phyloP scores from a whole-genome alignment of 331 rosid species.

The Quercus tomentella region DNA sequence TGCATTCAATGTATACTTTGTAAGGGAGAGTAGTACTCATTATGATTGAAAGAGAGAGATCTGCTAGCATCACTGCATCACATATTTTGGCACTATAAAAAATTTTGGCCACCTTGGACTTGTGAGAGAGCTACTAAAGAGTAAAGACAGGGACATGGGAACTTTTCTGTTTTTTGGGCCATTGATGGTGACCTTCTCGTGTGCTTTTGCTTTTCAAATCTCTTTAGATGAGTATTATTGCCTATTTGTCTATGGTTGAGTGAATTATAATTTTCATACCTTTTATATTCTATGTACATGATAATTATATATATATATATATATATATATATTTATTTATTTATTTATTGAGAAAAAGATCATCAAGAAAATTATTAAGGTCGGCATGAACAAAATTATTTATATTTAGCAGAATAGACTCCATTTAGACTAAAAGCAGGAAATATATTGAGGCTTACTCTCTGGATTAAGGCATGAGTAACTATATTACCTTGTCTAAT shows the following conservation, averaged over 20 bases:
- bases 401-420: too few relatives aligned
- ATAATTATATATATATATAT: too few relatives aligned
- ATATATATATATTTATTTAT: not conserved
- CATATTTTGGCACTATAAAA: not conserved
- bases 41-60: not conserved
- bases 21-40: not conserved
- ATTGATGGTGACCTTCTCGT: slow-evolving; percentile 14
- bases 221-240: too few relatives aligned
- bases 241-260: too few relatives aligned
- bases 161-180: not conserved
- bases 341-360: not conserved
- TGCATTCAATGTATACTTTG: not conserved
- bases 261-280: too few relatives aligned
- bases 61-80: not conserved
- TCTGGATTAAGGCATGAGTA: accelerated
- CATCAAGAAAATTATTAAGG: not conserved
- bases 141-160: slow-evolving; percentile 7
- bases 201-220: not conserved
- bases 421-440: too few relatives aligned
- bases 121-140: not conserved
- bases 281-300: too few relatives aligned
- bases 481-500: accelerated
- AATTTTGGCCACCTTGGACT: not conserved
- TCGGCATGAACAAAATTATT: not conserved
- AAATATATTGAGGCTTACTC: too few relatives aligned